A percentile compares a stretch with the other conserved stretches of the same genome.
Conservation (phyloP, 805 yeast species). For the Maudiozyma turicensis region DNA sequence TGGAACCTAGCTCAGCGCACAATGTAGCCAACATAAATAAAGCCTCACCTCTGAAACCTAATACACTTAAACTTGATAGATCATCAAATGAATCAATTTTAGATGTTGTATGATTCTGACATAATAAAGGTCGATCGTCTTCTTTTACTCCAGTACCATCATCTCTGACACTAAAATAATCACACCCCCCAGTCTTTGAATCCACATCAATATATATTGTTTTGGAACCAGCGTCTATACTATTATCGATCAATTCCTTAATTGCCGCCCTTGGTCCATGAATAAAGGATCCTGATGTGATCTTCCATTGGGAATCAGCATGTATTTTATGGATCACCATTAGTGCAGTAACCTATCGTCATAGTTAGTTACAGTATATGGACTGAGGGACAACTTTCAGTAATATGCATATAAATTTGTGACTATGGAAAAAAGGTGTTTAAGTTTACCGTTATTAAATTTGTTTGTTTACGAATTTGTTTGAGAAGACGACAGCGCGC, state of each 20-base stretch:
- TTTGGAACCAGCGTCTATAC: conserved; percentile 31
- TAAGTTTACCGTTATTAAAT: too few relatives aligned
- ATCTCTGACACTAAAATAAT: conserved; percentile 29
- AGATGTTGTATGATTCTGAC: conserved; percentile 35
- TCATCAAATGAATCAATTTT: conserved; percentile 29
- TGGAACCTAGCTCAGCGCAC: conserved; percentile 14
- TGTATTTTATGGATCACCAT: conserved; percentile 15
- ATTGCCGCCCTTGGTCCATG: conserved; percentile 30
- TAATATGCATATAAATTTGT: too few relatives aligned
- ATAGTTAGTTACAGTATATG: background rate
- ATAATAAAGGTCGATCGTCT: conserved; percentile 28
- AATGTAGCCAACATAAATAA: conserved; percentile 31
- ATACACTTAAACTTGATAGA: conserved; percentile 23
- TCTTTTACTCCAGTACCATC: conserved; percentile 33
- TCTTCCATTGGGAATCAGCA: conserved; percentile 9
- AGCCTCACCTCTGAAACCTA: conserved; percentile 47
- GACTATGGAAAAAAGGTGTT: too few relatives aligned
- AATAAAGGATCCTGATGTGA: conserved; percentile 26
- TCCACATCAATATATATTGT: conserved; percentile 33
- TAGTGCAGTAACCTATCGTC: background rate
- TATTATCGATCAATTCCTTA: conserved; percentile 35
- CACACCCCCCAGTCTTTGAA: conserved; percentile 30
- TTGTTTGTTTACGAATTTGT: too few relatives aligned
- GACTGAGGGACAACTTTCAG: too few relatives aligned
- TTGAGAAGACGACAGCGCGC: too few relatives aligned